These are phyloP conservation scores for Coniochaeta sp. DNA, from an alignment of 2,329 filamentous ascomycete species.

Conservation along the genomic window DNA sequence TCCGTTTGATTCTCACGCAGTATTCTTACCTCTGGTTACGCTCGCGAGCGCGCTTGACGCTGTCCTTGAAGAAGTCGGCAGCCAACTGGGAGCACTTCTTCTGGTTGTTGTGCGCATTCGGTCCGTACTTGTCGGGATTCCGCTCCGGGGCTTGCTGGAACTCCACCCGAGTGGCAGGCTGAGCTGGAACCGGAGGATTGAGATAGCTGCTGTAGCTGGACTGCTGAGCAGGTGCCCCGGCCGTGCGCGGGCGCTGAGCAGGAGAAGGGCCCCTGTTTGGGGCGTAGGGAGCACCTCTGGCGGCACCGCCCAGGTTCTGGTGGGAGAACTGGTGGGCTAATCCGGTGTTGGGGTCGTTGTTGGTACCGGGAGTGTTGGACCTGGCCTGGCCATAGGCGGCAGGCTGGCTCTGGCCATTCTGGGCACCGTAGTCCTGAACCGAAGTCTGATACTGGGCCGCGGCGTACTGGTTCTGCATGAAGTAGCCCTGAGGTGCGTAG, in stretches of 20 bases:
- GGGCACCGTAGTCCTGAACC: slow-evolving; percentile 23
- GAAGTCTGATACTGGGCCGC: slow-evolving; percentile 25
- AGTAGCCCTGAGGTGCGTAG: slow-evolving; percentile 47
- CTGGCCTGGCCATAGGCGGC: slow-evolving; percentile 34
- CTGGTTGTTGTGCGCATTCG: slow-evolving; percentile 60
- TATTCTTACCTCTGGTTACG: slow-evolving; percentile 77
- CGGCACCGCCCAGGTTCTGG: slow-evolving; percentile 77
- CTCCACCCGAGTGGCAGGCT: slow-evolving; percentile 47
- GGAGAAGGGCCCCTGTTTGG: slow-evolving; percentile 62
- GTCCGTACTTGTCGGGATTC: slow-evolving; percentile 72
- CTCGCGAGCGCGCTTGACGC: slow-evolving; percentile 90
- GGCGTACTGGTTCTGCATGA: slow-evolving; percentile 51
- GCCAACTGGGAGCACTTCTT: slow-evolving; percentile 66
- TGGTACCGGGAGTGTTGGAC: slow-evolving; percentile 51
- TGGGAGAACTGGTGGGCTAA: slow-evolving; percentile 95
- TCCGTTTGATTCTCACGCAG: too few species aligned
- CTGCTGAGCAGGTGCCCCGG: slow-evolving; percentile 60
- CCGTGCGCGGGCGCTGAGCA: slow-evolving; percentile 74
- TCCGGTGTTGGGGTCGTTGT: slow-evolving; percentile 80
- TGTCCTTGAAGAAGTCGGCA: slow-evolving; percentile 96
- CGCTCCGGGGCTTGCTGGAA: slow-evolving; percentile 76
- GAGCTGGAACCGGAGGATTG: slow-evolving; percentile 56
- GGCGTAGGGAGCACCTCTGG: slow-evolving; percentile 63
- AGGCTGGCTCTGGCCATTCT: neutral
- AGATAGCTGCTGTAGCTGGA: slow-evolving; percentile 59